Conservation (phyloP, 371 early-diverging fungal genomes). For the Mortierella sp. region DNA sequence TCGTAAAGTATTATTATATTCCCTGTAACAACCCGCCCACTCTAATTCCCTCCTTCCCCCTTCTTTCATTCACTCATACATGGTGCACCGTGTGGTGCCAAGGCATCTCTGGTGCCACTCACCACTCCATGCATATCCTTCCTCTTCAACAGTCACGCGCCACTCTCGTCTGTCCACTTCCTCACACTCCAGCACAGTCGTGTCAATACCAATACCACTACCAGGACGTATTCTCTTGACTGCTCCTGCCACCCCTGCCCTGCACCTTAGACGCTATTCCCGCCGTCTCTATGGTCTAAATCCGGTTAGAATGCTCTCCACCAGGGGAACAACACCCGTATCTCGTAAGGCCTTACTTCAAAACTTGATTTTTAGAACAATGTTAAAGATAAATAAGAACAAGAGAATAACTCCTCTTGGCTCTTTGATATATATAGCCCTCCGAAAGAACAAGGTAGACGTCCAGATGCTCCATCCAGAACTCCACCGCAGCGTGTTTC, state of each 20-base stretch:
- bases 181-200: neutral
- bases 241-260: neutral
- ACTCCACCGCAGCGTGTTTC: conserved; percentile 61
- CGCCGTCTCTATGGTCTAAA: neutral
- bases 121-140: too few species aligned
- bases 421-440: neutral
- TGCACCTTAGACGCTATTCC: neutral
- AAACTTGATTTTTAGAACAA: too few species aligned
- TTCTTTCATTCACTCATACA: neutral
- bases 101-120: conserved; percentile 41
- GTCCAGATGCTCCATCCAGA: conserved; percentile 65
- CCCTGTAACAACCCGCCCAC: neutral
- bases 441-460: conserved; percentile 57
- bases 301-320: conserved; percentile 21
- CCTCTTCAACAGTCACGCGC: conserved; percentile 18
- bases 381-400: neutral
- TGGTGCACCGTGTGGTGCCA: conserved; percentile 37
- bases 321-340: conserved; percentile 6
- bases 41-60: neutral
- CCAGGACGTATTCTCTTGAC: conserved; percentile 8
- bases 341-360: conserved; percentile 18
- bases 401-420: neutral
- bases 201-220: neutral
- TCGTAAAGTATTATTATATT: neutral
- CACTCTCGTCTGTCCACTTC: too few species aligned